These are phyloP conservation scores for Musa balbisiana DNA, from an alignment of 202 grass and related monocot species.

Conservation along the genomic window DNA sequence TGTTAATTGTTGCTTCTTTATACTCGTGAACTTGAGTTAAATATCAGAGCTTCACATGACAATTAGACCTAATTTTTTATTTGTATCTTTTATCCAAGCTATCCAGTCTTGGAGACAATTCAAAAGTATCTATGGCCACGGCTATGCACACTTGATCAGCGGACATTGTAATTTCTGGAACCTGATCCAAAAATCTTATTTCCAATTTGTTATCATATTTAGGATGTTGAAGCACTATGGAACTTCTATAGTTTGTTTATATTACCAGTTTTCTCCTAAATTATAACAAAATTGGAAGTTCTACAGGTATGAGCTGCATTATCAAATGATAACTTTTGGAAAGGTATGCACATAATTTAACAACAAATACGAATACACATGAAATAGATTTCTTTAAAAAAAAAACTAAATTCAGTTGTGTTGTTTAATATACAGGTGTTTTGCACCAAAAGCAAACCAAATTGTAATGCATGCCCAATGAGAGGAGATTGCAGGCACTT, in stretches of 20 bases:
- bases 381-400: neutral
- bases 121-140: slow-evolving; percentile 96
- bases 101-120: slow-evolving; percentile 79
- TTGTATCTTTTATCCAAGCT: slow-evolving; percentile 38
- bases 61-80: slow-evolving; percentile 27
- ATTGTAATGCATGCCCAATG: slow-evolving; percentile 95
- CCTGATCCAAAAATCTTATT: slow-evolving; percentile 3
- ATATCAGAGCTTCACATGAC: no score
- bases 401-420: neutral
- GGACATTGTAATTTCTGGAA: slow-evolving; percentile 67
- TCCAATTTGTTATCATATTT: slow-evolving; percentile 19
- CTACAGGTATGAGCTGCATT: slow-evolving; percentile 92
- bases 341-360: slow-evolving; percentile 51
- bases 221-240: slow-evolving; percentile 4
- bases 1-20: neutral
- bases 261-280: no score
- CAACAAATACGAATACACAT: neutral
- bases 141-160: slow-evolving; percentile 81
- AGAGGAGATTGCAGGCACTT: slow-evolving; percentile 94
- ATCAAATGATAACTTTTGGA: slow-evolving; percentile 99
- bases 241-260: neutral
- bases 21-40: neutral
- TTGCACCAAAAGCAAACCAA: slow-evolving; percentile 93
- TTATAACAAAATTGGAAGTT: slow-evolving; percentile 27
- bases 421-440: slow-evolving; percentile 50